Conservation (phyloP, 768 basidiomycete species). For the Pleurotus eryngii region DNA sequence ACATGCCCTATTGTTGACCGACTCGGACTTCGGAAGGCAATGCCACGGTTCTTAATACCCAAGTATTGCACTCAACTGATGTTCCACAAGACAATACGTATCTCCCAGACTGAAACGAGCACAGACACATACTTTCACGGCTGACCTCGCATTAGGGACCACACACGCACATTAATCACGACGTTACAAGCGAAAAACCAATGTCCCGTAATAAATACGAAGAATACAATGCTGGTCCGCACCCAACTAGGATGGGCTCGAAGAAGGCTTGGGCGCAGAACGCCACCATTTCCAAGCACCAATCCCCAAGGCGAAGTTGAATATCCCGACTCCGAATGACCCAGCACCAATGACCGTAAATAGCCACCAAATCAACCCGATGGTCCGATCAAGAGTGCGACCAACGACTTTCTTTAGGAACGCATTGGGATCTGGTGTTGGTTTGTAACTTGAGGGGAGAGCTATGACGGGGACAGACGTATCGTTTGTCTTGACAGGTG, state of each 20-base stretch:
- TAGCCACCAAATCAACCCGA: constrained; percentile 81
- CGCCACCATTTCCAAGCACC: constrained; percentile 65
- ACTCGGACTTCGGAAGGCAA: neutral
- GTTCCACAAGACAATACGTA: too few species aligned
- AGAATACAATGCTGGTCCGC: neutral
- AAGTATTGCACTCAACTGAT: too few species aligned
- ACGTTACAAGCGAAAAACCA: too few species aligned
- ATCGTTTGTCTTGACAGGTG: constrained; percentile 23
- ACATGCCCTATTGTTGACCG: neutral
- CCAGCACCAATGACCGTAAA: constrained; percentile 77
- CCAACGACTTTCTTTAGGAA: constrained; percentile 62
- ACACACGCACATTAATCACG: too few species aligned
- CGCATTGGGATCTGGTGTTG: constrained; percentile 51
- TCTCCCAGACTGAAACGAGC: too few species aligned
- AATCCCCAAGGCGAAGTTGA: constrained; percentile 69
- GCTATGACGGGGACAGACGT: constrained; percentile 39
- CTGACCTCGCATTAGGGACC: too few species aligned
- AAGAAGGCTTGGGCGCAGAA: constrained; percentile 16
- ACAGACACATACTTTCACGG: too few species aligned
- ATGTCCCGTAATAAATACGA: neutral
- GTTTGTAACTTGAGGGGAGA: constrained; percentile 49
- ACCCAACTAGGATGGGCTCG: neutral
- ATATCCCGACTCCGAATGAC: constrained; percentile 61
- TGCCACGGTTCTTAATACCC: neutral
- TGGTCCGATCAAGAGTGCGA: constrained; percentile 60